Percentiles rank a stretch among this genome's conserved stretches.
These are phyloP conservation scores for Triticum monococcum DNA, from an alignment of 176 grass and related monocot genomes.

Conservation along the genomic window DNA sequence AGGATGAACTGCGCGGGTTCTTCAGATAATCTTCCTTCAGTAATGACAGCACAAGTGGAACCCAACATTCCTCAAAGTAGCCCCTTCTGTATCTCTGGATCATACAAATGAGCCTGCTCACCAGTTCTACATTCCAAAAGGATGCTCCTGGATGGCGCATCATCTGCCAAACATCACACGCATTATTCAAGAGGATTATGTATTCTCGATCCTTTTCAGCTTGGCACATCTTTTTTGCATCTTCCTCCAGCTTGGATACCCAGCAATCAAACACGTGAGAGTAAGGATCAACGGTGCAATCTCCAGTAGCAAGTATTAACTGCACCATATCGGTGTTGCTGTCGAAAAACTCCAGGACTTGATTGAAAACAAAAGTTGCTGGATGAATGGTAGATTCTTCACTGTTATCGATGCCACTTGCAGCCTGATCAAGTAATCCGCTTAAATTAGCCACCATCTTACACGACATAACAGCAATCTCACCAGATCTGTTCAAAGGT, in stretches of 20 bases:
- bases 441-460: not conserved
- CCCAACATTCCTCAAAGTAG: not conserved
- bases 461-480: not conserved
- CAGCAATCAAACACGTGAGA: not conserved
- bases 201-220: not conserved
- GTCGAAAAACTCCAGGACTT: not conserved
- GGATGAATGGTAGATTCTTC: not conserved
- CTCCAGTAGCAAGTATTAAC: not conserved
- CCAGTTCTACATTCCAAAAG: not conserved
- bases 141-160: not conserved
- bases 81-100: not conserved
- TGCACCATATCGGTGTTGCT: not conserved
- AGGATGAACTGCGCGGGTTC: not conserved
- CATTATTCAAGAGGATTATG: not conserved
- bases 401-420: not conserved
- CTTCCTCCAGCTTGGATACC: not conserved
- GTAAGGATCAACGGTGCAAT: not conserved
- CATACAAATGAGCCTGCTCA: not conserved
- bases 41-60: not conserved
- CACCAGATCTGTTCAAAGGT: too few species aligned
- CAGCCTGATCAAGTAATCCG: not conserved
- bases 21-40: not conserved
- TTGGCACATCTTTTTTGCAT: not conserved
- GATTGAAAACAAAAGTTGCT: not conserved
- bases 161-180: not conserved